Evolutionary conservation across 495 filamentous ascomycete genomes (phyloP).

Genomic region (Lophiostoma macrostomum): DNA sequence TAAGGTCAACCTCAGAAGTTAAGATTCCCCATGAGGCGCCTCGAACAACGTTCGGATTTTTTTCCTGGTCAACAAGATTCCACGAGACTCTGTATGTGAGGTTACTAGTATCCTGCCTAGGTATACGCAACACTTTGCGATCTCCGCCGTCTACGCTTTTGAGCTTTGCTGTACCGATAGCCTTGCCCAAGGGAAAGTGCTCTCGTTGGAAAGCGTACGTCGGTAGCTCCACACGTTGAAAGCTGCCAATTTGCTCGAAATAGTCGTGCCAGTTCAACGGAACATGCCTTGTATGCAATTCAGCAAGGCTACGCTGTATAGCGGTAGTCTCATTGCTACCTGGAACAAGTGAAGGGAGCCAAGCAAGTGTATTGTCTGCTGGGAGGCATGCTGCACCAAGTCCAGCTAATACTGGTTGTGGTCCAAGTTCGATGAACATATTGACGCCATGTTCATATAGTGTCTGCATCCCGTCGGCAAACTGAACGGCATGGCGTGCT

Average conservation of each 20-base stretch:
- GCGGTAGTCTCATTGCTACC: background rate
- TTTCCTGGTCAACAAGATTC: background rate
- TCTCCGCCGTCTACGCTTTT: too few relatives aligned
- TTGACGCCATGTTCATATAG: constrained; percentile 27
- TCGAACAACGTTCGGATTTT: too few relatives aligned
- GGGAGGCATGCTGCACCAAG: constrained; percentile 33
- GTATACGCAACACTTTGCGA: too few relatives aligned
- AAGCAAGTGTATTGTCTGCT: constrained; percentile 13
- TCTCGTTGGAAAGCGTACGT: constrained; percentile 41
- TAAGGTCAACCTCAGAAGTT: too few relatives aligned
- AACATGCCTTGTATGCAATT: constrained; percentile 31
- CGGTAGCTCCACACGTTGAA: constrained; percentile 32
- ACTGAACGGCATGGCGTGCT: constrained; percentile 35
- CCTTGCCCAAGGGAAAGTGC: constrained; percentile 5
- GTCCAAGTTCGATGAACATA: constrained; percentile 39
- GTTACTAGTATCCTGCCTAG: background rate
- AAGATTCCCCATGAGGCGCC: too few relatives aligned
- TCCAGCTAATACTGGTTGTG: constrained; percentile 29
- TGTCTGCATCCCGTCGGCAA: constrained; percentile 32
- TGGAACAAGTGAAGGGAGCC: constrained; percentile 19
- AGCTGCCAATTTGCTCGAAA: constrained; percentile 35
- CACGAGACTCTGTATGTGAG: background rate
- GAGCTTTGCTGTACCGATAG: too few relatives aligned
- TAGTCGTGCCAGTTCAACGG: constrained; percentile 35
- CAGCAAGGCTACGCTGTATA: background rate